Conservation (phyloP, 495 filamentous ascomycete genomes). For the Clavariopsis aquatica region DNA sequence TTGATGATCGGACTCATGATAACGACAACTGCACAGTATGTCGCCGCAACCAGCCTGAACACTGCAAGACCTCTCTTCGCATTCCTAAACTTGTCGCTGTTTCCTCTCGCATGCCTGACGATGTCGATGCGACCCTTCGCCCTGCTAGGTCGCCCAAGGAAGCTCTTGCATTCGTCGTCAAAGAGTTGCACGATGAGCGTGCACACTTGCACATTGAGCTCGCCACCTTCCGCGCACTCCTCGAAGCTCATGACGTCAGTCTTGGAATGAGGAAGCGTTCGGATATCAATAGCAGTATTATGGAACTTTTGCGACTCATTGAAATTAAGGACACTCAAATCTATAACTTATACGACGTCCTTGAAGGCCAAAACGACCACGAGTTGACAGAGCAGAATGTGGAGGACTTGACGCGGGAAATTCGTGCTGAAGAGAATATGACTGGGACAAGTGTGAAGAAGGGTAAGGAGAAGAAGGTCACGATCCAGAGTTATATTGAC, state of each 20-base stretch:
- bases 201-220: constrained; percentile 74
- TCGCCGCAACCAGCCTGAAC: constrained; percentile 56
- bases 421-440: constrained; percentile 53
- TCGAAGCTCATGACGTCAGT: constrained; percentile 69
- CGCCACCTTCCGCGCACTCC: constrained; percentile 56
- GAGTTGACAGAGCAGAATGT: constrained; percentile 66
- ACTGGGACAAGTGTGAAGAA: constrained; percentile 11
- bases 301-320: constrained; percentile 62
- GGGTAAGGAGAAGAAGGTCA: constrained; percentile 33
- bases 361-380: constrained; percentile 74
- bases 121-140: constrained; percentile 74
- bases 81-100: constrained; percentile 71
- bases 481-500: constrained; percentile 35
- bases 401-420: constrained; percentile 65
- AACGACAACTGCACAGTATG: constrained; percentile 74
- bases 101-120: constrained; percentile 64
- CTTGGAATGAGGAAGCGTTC: constrained; percentile 69
- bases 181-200: constrained; percentile 79
- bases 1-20: constrained; percentile 54
- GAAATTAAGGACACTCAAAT: constrained; percentile 85
- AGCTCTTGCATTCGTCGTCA: constrained; percentile 78
- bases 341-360: constrained; percentile 84
- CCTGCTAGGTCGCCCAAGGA: constrained; percentile 72
- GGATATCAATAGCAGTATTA: constrained; percentile 63
- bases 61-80: constrained; percentile 55